Evolutionary conservation across 1,139 yeast genomes (phyloP).

Genomic region (Zygosaccharomyces pseudobailii): DNA sequence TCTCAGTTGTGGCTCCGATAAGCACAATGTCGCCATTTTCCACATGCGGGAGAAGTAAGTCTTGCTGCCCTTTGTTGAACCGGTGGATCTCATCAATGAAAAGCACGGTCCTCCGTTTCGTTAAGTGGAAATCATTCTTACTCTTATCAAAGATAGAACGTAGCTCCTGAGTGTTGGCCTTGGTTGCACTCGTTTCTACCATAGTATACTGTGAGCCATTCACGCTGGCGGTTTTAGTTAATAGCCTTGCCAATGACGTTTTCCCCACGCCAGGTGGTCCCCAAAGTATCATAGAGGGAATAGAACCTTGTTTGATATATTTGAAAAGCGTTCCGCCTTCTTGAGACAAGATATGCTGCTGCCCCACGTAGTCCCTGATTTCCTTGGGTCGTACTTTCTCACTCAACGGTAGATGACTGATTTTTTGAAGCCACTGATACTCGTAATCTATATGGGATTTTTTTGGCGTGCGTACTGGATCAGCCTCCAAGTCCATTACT

Average conservation of each 20-base stretch:
- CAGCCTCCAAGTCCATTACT: constrained; percentile 10
- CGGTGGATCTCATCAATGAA: constrained; percentile 93
- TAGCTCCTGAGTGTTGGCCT: constrained; percentile 65
- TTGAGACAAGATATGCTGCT: constrained; percentile 68
- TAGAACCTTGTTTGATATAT: constrained; percentile 53
- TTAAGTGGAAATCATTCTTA: constrained; percentile 57
- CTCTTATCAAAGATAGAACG: constrained; percentile 72
- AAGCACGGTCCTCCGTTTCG: constrained; percentile 67
- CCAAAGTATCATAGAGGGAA: constrained; percentile 89
- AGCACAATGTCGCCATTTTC: constrained; percentile 63
- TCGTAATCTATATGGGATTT: constrained; percentile 28
- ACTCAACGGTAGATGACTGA: constrained; percentile 67
- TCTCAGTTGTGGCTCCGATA: constrained; percentile 96
- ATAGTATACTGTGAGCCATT: constrained; percentile 52
- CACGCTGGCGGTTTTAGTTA: constrained; percentile 35
- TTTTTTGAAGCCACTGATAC: constrained; percentile 39
- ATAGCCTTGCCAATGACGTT: constrained; percentile 61
- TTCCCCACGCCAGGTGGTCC: constrained; percentile 97
- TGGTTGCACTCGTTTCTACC: constrained; percentile 84
- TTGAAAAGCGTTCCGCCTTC: constrained; percentile 65
- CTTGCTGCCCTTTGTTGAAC: constrained; percentile 87
- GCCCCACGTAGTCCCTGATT: constrained; percentile 80
- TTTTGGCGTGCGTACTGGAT: not conserved
- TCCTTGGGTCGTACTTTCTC: constrained; percentile 76
- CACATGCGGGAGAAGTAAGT: constrained; percentile 67